A percentile compares a stretch with the other conserved stretches of the same genome.
phyloP scores from a whole-genome alignment of 129 eudicot species.

The Artemisia tridentata region DNA sequence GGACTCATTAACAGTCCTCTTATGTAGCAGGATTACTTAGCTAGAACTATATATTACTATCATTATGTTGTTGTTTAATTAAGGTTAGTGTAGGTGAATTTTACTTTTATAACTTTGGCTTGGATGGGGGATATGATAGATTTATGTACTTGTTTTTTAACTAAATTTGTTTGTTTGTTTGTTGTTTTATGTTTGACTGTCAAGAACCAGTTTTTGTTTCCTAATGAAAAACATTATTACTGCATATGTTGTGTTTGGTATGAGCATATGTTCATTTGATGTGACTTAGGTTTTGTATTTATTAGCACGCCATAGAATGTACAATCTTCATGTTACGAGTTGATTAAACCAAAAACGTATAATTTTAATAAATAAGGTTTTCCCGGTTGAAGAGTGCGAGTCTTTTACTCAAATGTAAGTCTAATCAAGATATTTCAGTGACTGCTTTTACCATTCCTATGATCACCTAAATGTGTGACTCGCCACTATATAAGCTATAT shows the following conservation, averaged over 20 bases:
- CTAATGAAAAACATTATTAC: constrained; percentile 23
- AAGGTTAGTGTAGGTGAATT: constrained; percentile 29
- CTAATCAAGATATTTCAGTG: no score
- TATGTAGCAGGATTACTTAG: constrained; percentile 39
- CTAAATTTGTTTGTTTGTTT: constrained; percentile 37
- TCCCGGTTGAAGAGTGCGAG: no score
- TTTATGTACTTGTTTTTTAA: constrained; percentile 34
- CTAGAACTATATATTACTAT: constrained; percentile 9
- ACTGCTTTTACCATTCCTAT: no score
- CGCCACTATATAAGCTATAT: no score
- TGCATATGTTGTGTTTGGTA: constrained; percentile 20
- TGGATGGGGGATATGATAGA: constrained; percentile 31
- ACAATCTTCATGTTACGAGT: neutral
- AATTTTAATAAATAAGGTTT: no score
- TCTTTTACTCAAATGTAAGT: no score
- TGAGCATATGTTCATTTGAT: constrained; percentile 7
- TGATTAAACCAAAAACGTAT: no score
- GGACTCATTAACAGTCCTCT: constrained; percentile 70
- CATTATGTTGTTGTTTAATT: constrained; percentile 18
- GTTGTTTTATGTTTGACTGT: constrained; percentile 33
- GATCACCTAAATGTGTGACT: no score
- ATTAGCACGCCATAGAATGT: neutral
- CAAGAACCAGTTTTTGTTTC: constrained; percentile 37
- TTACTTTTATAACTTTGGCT: constrained; percentile 34
- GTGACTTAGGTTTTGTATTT: constrained; percentile 10